A percentile compares a stretch with the other conserved stretches of the same genome.
Conservation (phyloP, 176 grass and related monocot species). For the Ensete glaucum region DNA sequence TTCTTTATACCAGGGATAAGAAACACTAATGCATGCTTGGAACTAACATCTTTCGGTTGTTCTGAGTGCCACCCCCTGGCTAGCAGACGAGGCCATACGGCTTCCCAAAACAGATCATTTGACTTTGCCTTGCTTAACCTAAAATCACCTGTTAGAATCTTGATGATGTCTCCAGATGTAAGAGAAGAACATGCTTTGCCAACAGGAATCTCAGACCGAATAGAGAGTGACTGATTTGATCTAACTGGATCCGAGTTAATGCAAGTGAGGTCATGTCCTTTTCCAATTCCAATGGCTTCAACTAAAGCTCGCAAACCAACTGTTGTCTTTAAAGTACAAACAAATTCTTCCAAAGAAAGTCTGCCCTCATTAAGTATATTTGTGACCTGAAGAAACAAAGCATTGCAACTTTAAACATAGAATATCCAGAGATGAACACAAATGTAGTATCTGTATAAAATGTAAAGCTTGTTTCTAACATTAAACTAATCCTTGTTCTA, state of each 20-base stretch:
- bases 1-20: slow-evolving; percentile 62
- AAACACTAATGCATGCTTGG: slow-evolving; percentile 64
- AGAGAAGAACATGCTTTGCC: slow-evolving; percentile 90
- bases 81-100: slow-evolving; percentile 88
- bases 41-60: slow-evolving; percentile 62
- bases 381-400: slow-evolving; percentile 41
- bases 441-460: background rate
- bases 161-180: slow-evolving; percentile 67
- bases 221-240: slow-evolving; percentile 33
- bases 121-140: slow-evolving; percentile 81
- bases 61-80: slow-evolving; percentile 95
- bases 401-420: slow-evolving; percentile 17
- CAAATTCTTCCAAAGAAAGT: slow-evolving; percentile 57
- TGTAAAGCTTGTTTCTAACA: background rate
- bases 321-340: slow-evolving; percentile 50
- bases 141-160: slow-evolving; percentile 91
- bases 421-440: background rate
- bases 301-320: slow-evolving; percentile 58
- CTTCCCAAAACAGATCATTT: slow-evolving; percentile 98
- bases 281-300: slow-evolving; percentile 61
- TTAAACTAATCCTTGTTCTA: background rate
- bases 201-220: slow-evolving; percentile 51
- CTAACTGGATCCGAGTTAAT: slow-evolving; percentile 50
- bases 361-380: slow-evolving; percentile 48
- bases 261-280: slow-evolving; percentile 69